Evolutionary conservation across 2,329 filamentous ascomycete species (phyloP).

Genomic region (Trichophyton simii): DNA sequence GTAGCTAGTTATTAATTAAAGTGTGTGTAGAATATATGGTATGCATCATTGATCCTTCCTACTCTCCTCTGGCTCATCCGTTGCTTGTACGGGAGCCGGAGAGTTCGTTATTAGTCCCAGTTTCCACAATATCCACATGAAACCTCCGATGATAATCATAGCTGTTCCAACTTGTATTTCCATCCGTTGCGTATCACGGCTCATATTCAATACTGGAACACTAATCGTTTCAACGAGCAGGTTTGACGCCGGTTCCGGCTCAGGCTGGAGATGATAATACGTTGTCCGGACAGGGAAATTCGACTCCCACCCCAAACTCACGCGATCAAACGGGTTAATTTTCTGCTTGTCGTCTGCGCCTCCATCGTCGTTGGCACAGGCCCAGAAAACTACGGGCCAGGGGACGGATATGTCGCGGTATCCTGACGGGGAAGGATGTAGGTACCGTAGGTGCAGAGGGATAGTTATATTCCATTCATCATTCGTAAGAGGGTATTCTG

Average conservation of each 20-base stretch:
- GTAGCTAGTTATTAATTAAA: not conserved
- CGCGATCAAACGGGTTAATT: slow-evolving; percentile 71
- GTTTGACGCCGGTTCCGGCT: slow-evolving; percentile 9
- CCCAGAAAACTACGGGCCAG: slow-evolving; percentile 82
- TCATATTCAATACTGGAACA: slow-evolving; percentile 54
- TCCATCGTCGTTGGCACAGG: slow-evolving; percentile 44
- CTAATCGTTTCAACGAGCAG: slow-evolving; percentile 42
- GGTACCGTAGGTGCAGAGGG: slow-evolving; percentile 76
- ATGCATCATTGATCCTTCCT: slow-evolving; percentile 8
- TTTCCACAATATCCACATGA: slow-evolving; percentile 57
- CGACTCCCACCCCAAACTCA: slow-evolving; percentile 73
- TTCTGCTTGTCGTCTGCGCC: slow-evolving; percentile 46
- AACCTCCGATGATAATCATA: slow-evolving; percentile 48
- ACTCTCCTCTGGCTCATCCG: slow-evolving; percentile 6
- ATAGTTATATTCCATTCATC: slow-evolving; percentile 39
- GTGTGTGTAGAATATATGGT: no score
- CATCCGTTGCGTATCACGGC: slow-evolving; percentile 27
- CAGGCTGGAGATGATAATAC: slow-evolving; percentile 65
- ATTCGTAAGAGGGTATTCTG: not conserved
- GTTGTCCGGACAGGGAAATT: slow-evolving; percentile 64
- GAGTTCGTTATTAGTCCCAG: slow-evolving; percentile 28
- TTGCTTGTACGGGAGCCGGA: slow-evolving; percentile 14
- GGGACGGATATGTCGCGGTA: slow-evolving; percentile 50
- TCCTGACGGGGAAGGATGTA: slow-evolving; percentile 49
- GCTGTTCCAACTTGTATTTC: slow-evolving; percentile 46